Base-by-base conservation (phyloP, 2,329 filamentous ascomycete genomes). In the Scedosporium minutisporum region DNA sequence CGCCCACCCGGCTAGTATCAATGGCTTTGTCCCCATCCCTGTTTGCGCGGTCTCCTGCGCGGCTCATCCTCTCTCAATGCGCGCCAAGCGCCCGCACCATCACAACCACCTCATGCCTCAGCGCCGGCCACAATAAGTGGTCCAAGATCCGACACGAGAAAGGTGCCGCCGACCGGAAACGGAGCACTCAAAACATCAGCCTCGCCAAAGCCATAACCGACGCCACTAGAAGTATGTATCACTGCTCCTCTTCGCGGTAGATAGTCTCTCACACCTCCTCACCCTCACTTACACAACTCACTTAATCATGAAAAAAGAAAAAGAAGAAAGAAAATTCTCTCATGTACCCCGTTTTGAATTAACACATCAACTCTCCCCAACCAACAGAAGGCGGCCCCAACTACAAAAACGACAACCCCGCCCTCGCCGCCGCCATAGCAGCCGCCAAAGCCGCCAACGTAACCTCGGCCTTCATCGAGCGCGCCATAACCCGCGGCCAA, bases 131-230 rank as follows among this genome's bases (percentile, higher is more conserved):
- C 76, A 96, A 88, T 75, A 89, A 92, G 73, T 99, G 95, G 95
- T 92, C 91, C 63, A 96, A 95, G 71, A 97, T 97, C 76, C 90
- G 88, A 71, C 95, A 97, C 74, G 91, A 95, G 74, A 99, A 99
- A 75, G 92, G 88, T 60, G 90, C 88, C 65, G 89, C 87, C 63
- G 95, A 99, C 74, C 82, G 82, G 64, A 87, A 87, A 68, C 96
- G 93, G 75, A 91, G 86, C 75, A 82, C 82, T 53, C 81, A 87
- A 68, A 87, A 92, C 33, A 84, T 82, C 57, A 74, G 80, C 55
- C 83, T 96, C 68, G 82, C 87, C 23, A 87, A 90, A 67, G 84
- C 88, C 64, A 88, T 97, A 63, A 84, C 87, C 59, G 82, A 87
- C 65, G 87, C 87, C 64, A 90, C 90, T 1, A 92, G 89, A 77